Base-by-base conservation (phyloP, 441 rosid species). In the Syzygium syzygioides region DNA sequence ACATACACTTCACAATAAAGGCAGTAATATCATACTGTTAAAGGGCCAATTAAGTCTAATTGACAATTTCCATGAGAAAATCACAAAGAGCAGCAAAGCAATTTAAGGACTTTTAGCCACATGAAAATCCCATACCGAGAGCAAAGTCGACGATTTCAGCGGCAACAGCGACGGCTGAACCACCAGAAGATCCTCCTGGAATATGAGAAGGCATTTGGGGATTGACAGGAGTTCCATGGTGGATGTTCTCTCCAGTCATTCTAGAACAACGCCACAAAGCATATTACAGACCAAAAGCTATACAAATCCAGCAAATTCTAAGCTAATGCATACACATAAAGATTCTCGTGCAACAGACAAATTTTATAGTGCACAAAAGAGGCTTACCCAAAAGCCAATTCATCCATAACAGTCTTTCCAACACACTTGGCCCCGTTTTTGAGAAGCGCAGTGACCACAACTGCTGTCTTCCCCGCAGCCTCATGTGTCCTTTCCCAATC, bases 151-250 rank as follows among this genome's bases (percentile, higher is more conserved):
- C 99, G 83, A 98, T 93, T 90, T 93, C 93, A 90, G 99, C 94
- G 2, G 95, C 97, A 91, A 98, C 99, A 76, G 98, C 95, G 79
- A 96, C 99, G 48, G 99, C 99, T 53, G 99, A 95, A 90, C 99
- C 99, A 90, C 99, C 94, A 80, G 98, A 96, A 91, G 98, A 96
- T 76, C 99, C 99, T 90, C 99, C 99, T 25, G 99, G 96, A 87
- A 95, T 93, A 92, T 91, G 89, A 28, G 93, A 93, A 23, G 94
- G 94, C 94, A 93, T 92, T 90, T 89, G 89, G 6, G 98, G 99
- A 91, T 98, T 98, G 52, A 88, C 89, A 79, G 99, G 98, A 66
- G 96, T 95, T 79, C 98, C 99, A 93, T 97, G 95, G 90, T 96
- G 96, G 89, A 90, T 92, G 92, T 96, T 98, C 91, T 96, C 97